Percentiles rank a stretch among this genome's conserved stretches.
Conservation (phyloP, 202 grass and related monocot species). For the Panicum virgatum region DNA sequence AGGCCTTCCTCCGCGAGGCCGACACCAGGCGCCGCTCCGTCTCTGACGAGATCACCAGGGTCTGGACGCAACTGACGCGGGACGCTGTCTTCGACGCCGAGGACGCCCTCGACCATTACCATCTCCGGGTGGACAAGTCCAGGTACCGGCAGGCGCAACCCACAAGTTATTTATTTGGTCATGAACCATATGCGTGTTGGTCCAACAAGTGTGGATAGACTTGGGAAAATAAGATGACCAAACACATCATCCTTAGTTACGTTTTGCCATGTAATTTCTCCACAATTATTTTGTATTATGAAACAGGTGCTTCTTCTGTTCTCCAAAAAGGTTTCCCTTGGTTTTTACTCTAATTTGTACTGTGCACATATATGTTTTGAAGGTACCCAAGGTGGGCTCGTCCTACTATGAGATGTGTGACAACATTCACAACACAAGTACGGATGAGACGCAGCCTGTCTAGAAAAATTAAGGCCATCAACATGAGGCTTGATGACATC, state of each 20-base stretch:
- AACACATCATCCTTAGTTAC: no score
- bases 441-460: not conserved
- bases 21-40: constrained; percentile 26
- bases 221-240: no score
- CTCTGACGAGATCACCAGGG: constrained; percentile 3
- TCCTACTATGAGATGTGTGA: not conserved
- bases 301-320: no score
- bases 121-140: not conserved
- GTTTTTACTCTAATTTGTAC: no score
- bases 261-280: no score
- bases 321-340: no score
- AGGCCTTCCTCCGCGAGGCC: constrained; percentile 51
- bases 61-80: constrained; percentile 40
- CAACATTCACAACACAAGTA: constrained; percentile 17
- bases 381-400: constrained; percentile 24
- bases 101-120: constrained; percentile 49
- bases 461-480: constrained; percentile 13
- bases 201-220: no score
- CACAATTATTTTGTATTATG: no score
- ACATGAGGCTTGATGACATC: constrained; percentile 27
- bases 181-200: no score
- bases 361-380: not conserved
- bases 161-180: no score
- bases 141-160: not conserved
- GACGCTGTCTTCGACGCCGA: constrained; percentile 44